phyloP scores from a whole-genome alignment of 164 flowering plant genomes.

The Piper betle region DNA sequence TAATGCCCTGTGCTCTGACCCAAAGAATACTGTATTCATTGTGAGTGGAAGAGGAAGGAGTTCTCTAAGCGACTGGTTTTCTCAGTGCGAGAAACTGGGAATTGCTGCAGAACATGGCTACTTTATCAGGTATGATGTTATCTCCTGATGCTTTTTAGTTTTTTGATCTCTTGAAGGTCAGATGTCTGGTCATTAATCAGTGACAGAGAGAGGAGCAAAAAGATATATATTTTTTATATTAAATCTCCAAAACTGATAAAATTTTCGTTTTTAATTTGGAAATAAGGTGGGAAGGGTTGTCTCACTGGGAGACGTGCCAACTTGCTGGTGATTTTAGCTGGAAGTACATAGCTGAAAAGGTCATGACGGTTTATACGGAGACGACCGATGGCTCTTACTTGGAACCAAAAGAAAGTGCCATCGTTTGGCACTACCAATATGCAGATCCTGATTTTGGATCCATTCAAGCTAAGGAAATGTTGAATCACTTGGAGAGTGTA shows the following conservation, averaged over 20 bases:
- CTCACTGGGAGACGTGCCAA: conserved; percentile 7
- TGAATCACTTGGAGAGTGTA: conserved; percentile 13
- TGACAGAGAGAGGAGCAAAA: not conserved
- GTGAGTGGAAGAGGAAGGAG: conserved; percentile 12
- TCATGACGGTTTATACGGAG: conserved; percentile 11
- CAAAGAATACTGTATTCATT: conserved; percentile 13
- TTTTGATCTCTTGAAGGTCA: not conserved
- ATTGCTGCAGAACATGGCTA: conserved; percentile 16
- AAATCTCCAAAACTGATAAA: not conserved
- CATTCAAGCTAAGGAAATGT: conserved; percentile 12
- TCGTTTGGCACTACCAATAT: conserved; percentile 16
- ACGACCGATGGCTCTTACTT: conserved; percentile 13
- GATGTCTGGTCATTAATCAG: not conserved
- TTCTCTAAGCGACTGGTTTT: conserved; percentile 11
- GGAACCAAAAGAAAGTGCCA: conserved; percentile 13
- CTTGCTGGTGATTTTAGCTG: conserved; percentile 9
- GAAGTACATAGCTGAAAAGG: conserved; percentile 11
- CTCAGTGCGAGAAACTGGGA: conserved; percentile 10
- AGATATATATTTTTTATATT: too few species aligned
- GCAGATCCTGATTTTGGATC: conserved; percentile 15
- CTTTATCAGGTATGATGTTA: conserved; percentile 8
- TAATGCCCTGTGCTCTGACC: conserved; percentile 11
- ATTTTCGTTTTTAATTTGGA: not conserved
- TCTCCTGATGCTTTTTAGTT: not conserved
- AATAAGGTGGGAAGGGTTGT: conserved; percentile 4